Base-by-base conservation (phyloP, 768 basidiomycete genomes). In the Pleurotus tuoliensis region DNA sequence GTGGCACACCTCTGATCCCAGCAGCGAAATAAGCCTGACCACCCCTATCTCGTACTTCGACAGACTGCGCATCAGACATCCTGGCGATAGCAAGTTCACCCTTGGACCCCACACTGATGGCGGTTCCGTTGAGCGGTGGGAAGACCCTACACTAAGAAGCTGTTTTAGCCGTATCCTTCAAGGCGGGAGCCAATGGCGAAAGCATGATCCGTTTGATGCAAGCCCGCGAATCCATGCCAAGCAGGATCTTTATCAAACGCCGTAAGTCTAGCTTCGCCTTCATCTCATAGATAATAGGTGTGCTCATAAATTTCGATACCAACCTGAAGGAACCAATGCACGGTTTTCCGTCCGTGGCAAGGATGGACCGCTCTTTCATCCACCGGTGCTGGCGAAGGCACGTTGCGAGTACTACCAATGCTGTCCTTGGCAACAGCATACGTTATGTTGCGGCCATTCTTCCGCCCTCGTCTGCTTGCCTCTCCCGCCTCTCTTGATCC, bases 11-110 rank as follows among this genome's bases (percentile, higher is more conserved):
- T 73, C 80, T 2, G 71, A 79, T 52, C 67, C 76, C 1, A 58
- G 63, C 25, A 67, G 77, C 24, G 66, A 70, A 24, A 67, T 87
- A 55, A 74, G 73, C 56, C 74, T 89, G 25, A 61, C 69, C 9
- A 82, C 76, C 2, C 87, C 88, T 0, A 69, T 92, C n/a, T 82
- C 84, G 1, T 92, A 92, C 67, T 88, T 83, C 57, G 90, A 93
- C 69, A 78, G 90, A 5, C 71, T 92, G 9, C 78, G 89, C 2
- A 88, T 91, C 47, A 80, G 91, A 4, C 77, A 76, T 25, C 87
- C 89, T 0, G 91, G 90, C 0, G 89, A 90, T 58, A 69, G 75
- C 11, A 76, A 77, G 47, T 91, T 91, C 64, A 77, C 82, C 0
- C 71, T 91, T 2, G 87, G 84, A 0, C 84, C 87, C 9, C 84